Percentiles rank a stretch among this genome's conserved stretches.
These are phyloP conservation scores for Aeschynomene evenia DNA, from an alignment of 306 rosid species.

Conservation along the genomic window DNA sequence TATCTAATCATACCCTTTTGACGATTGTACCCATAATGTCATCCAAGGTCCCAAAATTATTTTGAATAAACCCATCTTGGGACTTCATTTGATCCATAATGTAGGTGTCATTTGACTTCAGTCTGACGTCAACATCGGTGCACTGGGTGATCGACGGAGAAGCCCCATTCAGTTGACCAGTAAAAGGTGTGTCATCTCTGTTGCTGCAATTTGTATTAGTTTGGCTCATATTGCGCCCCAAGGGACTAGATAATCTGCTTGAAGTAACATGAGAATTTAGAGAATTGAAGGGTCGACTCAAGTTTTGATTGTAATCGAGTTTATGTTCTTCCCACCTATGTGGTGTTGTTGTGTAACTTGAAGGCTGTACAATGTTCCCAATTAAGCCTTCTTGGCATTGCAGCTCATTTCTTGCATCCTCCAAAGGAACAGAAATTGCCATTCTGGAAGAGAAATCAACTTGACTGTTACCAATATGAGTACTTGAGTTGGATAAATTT, in stretches of 20 bases:
- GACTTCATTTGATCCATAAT: conserved; percentile 45
- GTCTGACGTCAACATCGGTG: conserved; percentile 33
- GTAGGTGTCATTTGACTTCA: conserved; percentile 47
- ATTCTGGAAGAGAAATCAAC: conserved; percentile 50
- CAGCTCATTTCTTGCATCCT: conserved; percentile 39
- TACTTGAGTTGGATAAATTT: conserved; percentile 35
- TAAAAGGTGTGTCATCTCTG: conserved; percentile 33
- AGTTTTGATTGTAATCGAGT: conserved; percentile 38
- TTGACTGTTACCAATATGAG: conserved; percentile 37
- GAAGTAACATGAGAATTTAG: conserved; percentile 37
- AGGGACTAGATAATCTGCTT: conserved; percentile 13
- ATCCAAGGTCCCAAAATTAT: conserved; percentile 53
- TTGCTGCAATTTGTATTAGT: conserved; percentile 39
- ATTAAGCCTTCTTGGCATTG: conserved; percentile 54
- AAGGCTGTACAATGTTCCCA: conserved; percentile 45
- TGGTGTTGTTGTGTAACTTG: conserved; percentile 32
- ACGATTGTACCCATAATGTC: conserved; percentile 62
- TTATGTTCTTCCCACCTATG: conserved; percentile 57
- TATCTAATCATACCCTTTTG: conserved; percentile 63
- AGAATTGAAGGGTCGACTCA: conserved; percentile 38
- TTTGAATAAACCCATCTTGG: conserved; percentile 48
- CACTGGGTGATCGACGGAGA: conserved; percentile 30
- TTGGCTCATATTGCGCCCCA: conserved; percentile 46
- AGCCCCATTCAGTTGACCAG: conserved; percentile 42
- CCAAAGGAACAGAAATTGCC: conserved; percentile 39